These are phyloP conservation scores for Cytospora paraplurivora DNA, from an alignment of 2,329 filamentous ascomycete genomes.

Conservation along the genomic window DNA sequence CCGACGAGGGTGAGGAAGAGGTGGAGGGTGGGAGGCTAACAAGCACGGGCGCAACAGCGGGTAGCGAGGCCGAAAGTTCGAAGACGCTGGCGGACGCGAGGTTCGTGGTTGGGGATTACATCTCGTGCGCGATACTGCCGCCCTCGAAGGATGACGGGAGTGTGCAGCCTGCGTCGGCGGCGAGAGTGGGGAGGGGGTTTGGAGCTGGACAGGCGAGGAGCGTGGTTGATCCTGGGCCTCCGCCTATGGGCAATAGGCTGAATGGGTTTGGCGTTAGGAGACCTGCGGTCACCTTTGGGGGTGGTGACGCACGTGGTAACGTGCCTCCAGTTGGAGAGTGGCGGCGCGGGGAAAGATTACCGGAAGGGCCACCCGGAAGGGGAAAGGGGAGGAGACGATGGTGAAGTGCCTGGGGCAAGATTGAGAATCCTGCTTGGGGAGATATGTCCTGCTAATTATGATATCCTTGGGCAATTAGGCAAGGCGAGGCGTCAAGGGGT, in stretches of 20 bases:
- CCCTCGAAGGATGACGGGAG: conserved; percentile 70
- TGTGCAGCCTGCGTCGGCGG: conserved; percentile 64
- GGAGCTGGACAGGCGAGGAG: conserved; percentile 41
- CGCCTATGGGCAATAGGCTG: conserved; percentile 40
- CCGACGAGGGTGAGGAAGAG: conserved; percentile 44
- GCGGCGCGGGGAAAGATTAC: conserved; percentile 65
- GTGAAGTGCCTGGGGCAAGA: conserved; percentile 38
- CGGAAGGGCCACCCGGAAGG: conserved; percentile 53
- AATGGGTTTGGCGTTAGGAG: conserved; percentile 43
- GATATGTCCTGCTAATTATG: not conserved
- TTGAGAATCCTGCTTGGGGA: conserved; percentile 27
- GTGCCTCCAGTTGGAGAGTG: conserved; percentile 57
- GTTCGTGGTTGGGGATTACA: conserved; percentile 87
- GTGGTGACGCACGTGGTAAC: conserved; percentile 39
- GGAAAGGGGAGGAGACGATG: conserved; percentile 47
- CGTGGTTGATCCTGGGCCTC: conserved; percentile 13
- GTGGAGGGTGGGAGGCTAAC: conserved; percentile 35
- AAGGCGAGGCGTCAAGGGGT: conserved; percentile 6
- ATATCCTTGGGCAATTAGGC: not conserved
- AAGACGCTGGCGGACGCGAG: conserved; percentile 76
- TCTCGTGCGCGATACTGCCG: conserved; percentile 79
- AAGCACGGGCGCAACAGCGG: conserved; percentile 36
- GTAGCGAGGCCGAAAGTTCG: conserved; percentile 60
- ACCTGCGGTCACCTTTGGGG: conserved; percentile 34
- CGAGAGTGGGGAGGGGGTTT: conserved; percentile 47